Base-by-base conservation (phyloP, 2,329 filamentous ascomycete species). In the Ceratocystiopsis minuta region DNA sequence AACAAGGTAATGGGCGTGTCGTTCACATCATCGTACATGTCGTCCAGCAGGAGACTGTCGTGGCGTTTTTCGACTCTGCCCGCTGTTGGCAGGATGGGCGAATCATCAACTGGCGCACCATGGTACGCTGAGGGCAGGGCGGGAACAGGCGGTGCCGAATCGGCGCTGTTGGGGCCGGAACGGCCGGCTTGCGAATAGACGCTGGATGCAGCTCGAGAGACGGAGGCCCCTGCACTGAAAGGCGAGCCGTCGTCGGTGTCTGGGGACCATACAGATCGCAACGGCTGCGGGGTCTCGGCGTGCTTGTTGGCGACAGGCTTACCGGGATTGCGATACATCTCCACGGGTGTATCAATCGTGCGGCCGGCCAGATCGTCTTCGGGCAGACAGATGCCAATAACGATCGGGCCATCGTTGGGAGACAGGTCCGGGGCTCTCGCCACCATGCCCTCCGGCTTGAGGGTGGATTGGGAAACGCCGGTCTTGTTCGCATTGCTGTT, bases 341-440 rank as follows among this genome's bases (percentile, higher is more conserved):
- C 62, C 18, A 55, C 49, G 4, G 61, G 61, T 3, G 60, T 63
- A 39, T 61, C 58, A 20, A 63, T 52, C 10, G 60, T 55, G 51
- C 58, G 69, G 35, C 55, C 60, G 50, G 52, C 57, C 24, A 62
- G 48, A 32, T 62, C 59, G 37, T 70, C 67, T 14, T 72, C 68
- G 3, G 78, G 71, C 37, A 84, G 61, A 14, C 72, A 68, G 40
- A 85, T 74, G 13, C 79, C 79, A 48, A 84, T 85, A 36, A 80
- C 68, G 45, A 85, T 85, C 1, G 76, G 76, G n/a, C 74, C 66
- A 50, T 80, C 75, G 44, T 69, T 71, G 0, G 80, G 79, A 14
- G 79, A 82, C 4, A 82, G 63, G 46, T 75, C 72, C 5, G 7
- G 4, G 24, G 5, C 24, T 10, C 24, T 28, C 24, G 24, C 24